Base-by-base conservation (phyloP, 1,284 basidiomycete species). In the Tilletia indica region DNA sequence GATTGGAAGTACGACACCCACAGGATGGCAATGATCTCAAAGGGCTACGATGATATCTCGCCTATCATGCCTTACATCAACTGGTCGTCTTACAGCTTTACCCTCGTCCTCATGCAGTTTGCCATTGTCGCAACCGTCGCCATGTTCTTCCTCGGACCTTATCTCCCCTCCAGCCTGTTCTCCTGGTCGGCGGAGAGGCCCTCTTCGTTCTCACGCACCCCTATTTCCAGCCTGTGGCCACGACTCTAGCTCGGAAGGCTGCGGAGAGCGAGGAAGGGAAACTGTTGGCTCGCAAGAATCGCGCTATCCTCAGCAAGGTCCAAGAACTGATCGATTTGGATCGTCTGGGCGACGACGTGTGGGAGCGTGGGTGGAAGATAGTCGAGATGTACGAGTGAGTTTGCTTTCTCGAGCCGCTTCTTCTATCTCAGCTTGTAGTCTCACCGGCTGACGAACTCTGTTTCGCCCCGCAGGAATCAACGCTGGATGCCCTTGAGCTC, bases 41-140 rank as follows among this genome's bases (percentile, higher is more conserved):
- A 82, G 49, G 80, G 75, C 58, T 84, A 85, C 70, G 80, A 82
- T 63, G 70, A 77, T 45, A 75, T 82, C n/a, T 73, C 78, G 0
- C 80, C 81, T 3, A 70, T 81, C 4, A 78, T 83, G 14, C 77
- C 78, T 19, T 83, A 81, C 70, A 72, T 85, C 63, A 83, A 85
- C 73, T 85, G 83, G 83, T 85, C 83, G 0, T 77, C 77, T 16
- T 81, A 82, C 69, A 73, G 73, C 25, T 78, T 78, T 42, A 80
- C 81, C 31, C 72, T 84, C 42, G 74, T 79, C 42, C 74, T 85
- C 34, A 71, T 85, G 8, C 82, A 84, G 67, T 72, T 74, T 21
- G 71, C 78, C 6, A 71, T 85, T 19, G 69, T 84, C 12, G 74
- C 74, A 2, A 78, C 80, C 9, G 72, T 81, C 6, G 56, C 77